These are phyloP conservation scores for Solanum etuberosum DNA, from an alignment of 257 asterid species.

Conservation along the genomic window DNA sequence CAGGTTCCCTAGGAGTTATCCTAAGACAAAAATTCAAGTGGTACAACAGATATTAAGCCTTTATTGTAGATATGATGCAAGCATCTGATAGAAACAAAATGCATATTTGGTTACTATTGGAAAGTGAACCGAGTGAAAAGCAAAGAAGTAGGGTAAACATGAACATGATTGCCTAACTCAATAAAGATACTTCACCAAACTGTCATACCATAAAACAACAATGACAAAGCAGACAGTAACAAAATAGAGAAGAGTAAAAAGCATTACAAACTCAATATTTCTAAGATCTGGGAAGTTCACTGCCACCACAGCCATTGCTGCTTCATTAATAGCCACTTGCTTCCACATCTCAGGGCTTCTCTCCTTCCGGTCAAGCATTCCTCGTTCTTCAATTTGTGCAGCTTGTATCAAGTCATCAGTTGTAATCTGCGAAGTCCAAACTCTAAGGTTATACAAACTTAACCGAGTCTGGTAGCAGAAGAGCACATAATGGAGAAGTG, in stretches of 20 bases:
- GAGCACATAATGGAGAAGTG: neutral
- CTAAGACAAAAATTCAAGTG: neutral
- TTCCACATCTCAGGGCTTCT: conserved; percentile 87
- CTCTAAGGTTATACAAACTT: neutral
- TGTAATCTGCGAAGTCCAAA: conserved; percentile 52
- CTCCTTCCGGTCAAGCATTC: conserved; percentile 81
- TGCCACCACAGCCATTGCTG: conserved; percentile 82
- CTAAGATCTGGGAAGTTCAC: conserved; percentile 87
- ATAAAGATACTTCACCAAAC: neutral
- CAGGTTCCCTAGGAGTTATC: neutral
- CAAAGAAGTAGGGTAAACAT: neutral
- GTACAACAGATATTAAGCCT: neutral
- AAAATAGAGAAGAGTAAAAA: conserved; percentile 2
- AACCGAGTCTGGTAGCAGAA: neutral
- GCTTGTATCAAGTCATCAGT: conserved; percentile 97
- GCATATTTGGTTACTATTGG: neutral
- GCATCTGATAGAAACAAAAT: neutral
- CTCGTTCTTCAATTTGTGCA: conserved; percentile 95
- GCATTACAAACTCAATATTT: conserved; percentile 76
- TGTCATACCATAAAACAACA: neutral
- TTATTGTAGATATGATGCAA: neutral
- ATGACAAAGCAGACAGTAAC: neutral
- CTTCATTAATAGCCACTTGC: conserved; percentile 91
- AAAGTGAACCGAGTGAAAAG: neutral
- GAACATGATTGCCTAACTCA: neutral